phyloP scores from a whole-genome alignment of 306 rosid genomes.

The Datisca glomerata region DNA sequence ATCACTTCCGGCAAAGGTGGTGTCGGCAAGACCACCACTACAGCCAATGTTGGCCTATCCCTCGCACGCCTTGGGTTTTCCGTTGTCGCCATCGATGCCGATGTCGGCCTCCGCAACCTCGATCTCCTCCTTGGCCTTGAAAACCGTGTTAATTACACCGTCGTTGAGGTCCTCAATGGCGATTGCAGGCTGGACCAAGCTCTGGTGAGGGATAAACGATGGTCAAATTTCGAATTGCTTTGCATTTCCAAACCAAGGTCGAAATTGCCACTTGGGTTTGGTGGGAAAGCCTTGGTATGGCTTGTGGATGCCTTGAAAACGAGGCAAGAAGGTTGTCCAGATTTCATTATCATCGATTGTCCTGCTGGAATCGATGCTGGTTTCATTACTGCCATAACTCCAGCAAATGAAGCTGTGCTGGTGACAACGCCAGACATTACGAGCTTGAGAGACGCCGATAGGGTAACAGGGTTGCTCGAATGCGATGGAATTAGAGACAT shows the following conservation, averaged over 20 bases:
- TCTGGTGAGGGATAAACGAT: conserved; percentile 79
- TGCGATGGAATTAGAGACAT: conserved; percentile 95
- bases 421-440: conserved; percentile 94
- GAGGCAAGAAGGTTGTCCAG: conserved; percentile 53
- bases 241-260: conserved; percentile 92
- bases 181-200: conserved; percentile 97
- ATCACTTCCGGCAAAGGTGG: conserved; percentile 94
- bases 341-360: conserved; percentile 80
- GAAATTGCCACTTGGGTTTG: conserved; percentile 79
- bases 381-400: conserved; percentile 89
- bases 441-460: conserved; percentile 75
- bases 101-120: conserved; percentile 93
- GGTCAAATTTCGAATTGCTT: conserved; percentile 90
- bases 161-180: conserved; percentile 85
- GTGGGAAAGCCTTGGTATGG: conserved; percentile 89
- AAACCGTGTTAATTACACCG: conserved; percentile 92
- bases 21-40: conserved; percentile 89
- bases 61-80: conserved; percentile 90
- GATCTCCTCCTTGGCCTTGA: conserved; percentile 96
- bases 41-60: conserved; percentile 91
- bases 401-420: conserved; percentile 84
- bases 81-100: conserved; percentile 92
- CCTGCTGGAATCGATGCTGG: conserved; percentile 98
- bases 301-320: conserved; percentile 76
- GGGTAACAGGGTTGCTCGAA: conserved; percentile 81